These are phyloP conservation scores for Stropharia rugosoannulata DNA, from an alignment of 768 basidiomycete genomes.

Conservation along the genomic window DNA sequence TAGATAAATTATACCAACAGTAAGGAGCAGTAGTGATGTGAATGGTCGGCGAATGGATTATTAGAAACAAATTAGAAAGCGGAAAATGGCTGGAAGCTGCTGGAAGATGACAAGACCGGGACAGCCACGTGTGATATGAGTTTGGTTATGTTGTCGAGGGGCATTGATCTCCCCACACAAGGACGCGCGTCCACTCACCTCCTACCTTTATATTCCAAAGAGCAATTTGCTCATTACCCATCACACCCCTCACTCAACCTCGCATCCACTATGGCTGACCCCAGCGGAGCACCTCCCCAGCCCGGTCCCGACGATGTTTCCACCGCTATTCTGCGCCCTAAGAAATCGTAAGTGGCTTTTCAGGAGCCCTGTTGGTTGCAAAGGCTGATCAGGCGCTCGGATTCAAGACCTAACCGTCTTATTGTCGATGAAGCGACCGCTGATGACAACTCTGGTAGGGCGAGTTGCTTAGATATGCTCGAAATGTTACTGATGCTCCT, in stretches of 20 bases:
- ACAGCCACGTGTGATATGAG: constrained; percentile 29
- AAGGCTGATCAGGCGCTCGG: constrained; percentile 16
- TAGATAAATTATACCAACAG: no score
- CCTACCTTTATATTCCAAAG: constrained; percentile 25
- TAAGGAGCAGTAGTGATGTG: background rate
- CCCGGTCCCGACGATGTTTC: constrained; percentile 89
- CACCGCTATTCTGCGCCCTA: constrained; percentile 93
- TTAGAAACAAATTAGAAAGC: constrained; percentile 26
- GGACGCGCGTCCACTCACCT: constrained; percentile 41
- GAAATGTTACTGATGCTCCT: constrained; percentile 13
- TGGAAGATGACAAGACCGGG: constrained; percentile 15
- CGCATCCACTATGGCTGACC: constrained; percentile 60
- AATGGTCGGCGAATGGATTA: background rate
- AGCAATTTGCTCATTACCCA: constrained; percentile 20
- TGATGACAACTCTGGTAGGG: constrained; percentile 93
- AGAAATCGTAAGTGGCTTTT: constrained; percentile 86
- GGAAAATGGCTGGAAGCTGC: constrained; percentile 29
- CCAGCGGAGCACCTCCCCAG: constrained; percentile 79
- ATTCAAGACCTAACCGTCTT: constrained; percentile 87
- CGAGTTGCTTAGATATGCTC: background rate
- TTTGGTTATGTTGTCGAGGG: constrained; percentile 31
- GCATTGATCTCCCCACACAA: constrained; percentile 18
- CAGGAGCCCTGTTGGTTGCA: constrained; percentile 7
- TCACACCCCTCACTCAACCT: constrained; percentile 18
- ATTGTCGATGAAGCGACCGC: constrained; percentile 93